phyloP scores from a whole-genome alignment of 352 stramenopile species.

The Globisporangium alternatum region DNA sequence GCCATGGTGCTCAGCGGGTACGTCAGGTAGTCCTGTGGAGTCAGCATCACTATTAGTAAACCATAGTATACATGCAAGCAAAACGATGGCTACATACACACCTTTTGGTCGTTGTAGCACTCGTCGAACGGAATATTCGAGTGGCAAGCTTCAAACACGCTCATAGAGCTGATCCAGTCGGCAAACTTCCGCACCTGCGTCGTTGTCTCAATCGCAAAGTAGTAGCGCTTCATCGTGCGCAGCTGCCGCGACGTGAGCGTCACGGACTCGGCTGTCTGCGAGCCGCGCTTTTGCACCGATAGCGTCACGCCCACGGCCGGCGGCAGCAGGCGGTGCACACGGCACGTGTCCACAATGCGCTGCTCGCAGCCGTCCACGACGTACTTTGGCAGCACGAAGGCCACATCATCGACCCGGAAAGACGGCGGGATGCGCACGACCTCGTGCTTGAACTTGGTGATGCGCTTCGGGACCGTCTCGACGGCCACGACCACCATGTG shows the following conservation, averaged over 20 bases:
- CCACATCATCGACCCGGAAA: background rate
- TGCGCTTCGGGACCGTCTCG: background rate
- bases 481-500: background rate
- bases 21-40: background rate
- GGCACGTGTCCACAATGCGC: background rate
- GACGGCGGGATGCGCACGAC: background rate
- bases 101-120: background rate
- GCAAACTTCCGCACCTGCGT: background rate
- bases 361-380: background rate
- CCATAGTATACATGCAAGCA: background rate
- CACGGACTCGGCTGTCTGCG: background rate
- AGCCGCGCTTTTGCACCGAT: background rate
- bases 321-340: background rate
- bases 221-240: constrained; percentile 2
- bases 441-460: constrained; percentile 7
- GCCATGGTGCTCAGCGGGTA: background rate
- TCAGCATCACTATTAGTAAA: background rate
- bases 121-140: background rate
- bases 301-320: constrained; percentile 1
- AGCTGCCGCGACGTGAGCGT: constrained; percentile 1
- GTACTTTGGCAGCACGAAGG: constrained; percentile 8
- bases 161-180: background rate
- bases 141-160: background rate
- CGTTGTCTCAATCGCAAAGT: background rate
- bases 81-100: background rate